Evolutionary conservation across 176 grass and related monocot species (phyloP), one percentile per base, ranked within the genome.

Genomic region (Rhipidocladum racemiflorum): DNA sequence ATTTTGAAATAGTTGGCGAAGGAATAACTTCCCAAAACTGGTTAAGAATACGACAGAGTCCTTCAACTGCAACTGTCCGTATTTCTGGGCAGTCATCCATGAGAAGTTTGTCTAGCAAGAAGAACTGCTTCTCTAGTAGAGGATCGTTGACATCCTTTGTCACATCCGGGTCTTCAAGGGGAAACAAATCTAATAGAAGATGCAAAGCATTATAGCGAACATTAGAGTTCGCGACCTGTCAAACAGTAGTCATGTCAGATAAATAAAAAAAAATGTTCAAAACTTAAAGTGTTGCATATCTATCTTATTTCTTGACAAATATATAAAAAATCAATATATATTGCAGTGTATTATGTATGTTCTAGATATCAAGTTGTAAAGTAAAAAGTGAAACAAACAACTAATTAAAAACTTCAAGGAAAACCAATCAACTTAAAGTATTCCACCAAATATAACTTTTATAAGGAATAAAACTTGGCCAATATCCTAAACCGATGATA

Each of bases 1-100:
- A 79, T 67, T 90, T 98, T 54, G 92, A 89, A 85, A 98, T 95
- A 11, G 57, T 91, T 63, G 57, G 65, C 14, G 92, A 83, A 63
- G 92, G 88, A 81, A 98, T 89, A 82, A 98, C 81, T 91, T 95
- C 95, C 95, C 95, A 98, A 81, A 90, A 98, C 80, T 91, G 87
- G 83, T 87, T 88, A 85, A 98, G 86, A 79, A 98, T 91, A 42
- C 89, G 91, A 66, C 88, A 98, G 43, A 94, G 89, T 61, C 92
- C 95, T 86, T 98, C 95, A 86, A 98, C 88, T 70, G 92, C 85
- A 68, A 95, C 84, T 63, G 89, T 48, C 39, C 95, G 79, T 86
- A 98, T 86, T 85, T 95, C 95, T 65, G 90, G 90, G 34, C 68
- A 90, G 6, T 92, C 92, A 81, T 98, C 95, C 66, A 83, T 65